Base-by-base conservation (phyloP, 169 alveolate species). In the Eimeria praecox region DNA sequence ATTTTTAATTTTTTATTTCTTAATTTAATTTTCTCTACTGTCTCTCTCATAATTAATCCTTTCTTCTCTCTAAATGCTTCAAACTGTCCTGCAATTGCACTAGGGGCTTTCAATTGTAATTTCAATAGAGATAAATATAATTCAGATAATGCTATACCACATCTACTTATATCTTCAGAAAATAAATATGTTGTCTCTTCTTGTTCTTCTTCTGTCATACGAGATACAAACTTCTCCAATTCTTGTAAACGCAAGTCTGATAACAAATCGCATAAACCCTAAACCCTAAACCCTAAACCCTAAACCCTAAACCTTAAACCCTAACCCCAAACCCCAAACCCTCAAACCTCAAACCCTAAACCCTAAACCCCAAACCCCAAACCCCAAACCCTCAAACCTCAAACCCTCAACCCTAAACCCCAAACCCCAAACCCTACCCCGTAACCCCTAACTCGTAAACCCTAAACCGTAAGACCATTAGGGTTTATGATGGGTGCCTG, bases 81-180 rank as follows among this genome's bases (percentile, higher is more conserved):
- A 54, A 82, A 82, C 18, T 82, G 91, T 2, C 20, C 73, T 1
- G 75, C 91, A 18, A 82, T 49, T 22, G 91, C 46, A 10, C 30
- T 33, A 2, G 91, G 91, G 22, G 91, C 49, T 40, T 82, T 82
- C 24, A 95, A 38, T 71, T 95, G 96, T 42, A 96, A 83, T 77
- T 96, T 97, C 40, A 96, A 94, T 38, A 96, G 96, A 35, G 96
- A 78, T 49, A 96, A 77, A 54, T 96, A 96, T 90, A 96, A 95
- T 89, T 95, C 97, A 35, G 97, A 95, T 20, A 96, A 62, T 16
- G 89, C 90, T 42, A 95, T 94, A 42, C 92, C 96, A 52, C 62
- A 90, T 38, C 89, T 56, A 33, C 82, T 59, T 44, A 95, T 52
- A 38, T 94, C 95, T 46, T 96, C 96, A 82, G 96, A 94, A 75